Evolutionary conservation across 2,329 filamentous ascomycete genomes (phyloP).

Genomic region (Simplicillium sp.): DNA sequence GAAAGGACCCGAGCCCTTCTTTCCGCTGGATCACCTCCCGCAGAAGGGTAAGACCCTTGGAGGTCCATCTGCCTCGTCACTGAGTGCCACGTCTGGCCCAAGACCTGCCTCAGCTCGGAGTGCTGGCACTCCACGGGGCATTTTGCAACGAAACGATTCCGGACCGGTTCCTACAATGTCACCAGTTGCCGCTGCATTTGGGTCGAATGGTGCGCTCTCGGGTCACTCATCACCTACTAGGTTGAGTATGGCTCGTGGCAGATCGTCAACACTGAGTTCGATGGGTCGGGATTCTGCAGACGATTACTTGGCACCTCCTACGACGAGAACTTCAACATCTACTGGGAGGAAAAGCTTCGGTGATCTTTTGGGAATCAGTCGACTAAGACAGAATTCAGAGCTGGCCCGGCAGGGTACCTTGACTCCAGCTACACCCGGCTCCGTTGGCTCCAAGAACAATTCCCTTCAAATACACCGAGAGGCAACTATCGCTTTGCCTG

Average conservation of each 20-base stretch:
- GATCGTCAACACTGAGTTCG: slow-evolving; percentile 87
- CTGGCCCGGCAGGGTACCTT: slow-evolving; percentile 59
- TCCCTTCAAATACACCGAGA: slow-evolving; percentile 72
- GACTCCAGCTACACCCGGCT: slow-evolving; percentile 59
- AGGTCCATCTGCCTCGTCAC: slow-evolving; percentile 32
- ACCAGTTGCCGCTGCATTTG: slow-evolving; percentile 40
- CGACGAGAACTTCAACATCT: slow-evolving; percentile 71
- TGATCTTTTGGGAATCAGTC: slow-evolving; percentile 70
- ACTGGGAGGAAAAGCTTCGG: slow-evolving; percentile 92
- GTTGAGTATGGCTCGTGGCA: slow-evolving; percentile 53
- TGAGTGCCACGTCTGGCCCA: slow-evolving; percentile 21
- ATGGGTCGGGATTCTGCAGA: slow-evolving; percentile 64
- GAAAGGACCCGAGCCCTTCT: slow-evolving; percentile 66
- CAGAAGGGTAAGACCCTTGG: slow-evolving; percentile 48
- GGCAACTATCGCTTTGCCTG: slow-evolving; percentile 55
- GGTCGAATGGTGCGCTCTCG: slow-evolving; percentile 32
- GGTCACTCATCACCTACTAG: slow-evolving; percentile 62
- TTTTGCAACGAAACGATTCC: slow-evolving; percentile 18
- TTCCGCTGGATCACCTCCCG: slow-evolving; percentile 78
- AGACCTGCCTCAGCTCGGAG: slow-evolving; percentile 26
- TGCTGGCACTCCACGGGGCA: slow-evolving; percentile 14
- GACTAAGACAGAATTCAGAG: slow-evolving; percentile 76
- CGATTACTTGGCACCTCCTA: slow-evolving; percentile 56
- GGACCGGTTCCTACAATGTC: slow-evolving; percentile 12
- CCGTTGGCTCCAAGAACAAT: slow-evolving; percentile 67